A percentile compares a stretch with the other conserved stretches of the same genome.
Evolutionary conservation across 805 yeast genomes (phyloP).

Genomic region (Kurtzmaniella fragi): DNA sequence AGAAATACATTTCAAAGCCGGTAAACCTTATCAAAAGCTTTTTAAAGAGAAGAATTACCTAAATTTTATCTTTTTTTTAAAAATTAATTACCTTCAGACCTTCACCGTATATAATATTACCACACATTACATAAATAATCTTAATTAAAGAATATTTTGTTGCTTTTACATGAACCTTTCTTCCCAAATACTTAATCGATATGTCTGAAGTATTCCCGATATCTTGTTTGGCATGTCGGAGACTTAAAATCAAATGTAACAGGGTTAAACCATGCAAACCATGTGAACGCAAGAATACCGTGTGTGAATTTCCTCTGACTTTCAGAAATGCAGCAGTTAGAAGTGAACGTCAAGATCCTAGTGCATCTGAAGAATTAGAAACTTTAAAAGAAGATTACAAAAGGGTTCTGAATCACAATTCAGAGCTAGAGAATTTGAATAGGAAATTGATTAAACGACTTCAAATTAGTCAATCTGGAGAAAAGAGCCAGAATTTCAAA

Average conservation of each 20-base stretch:
- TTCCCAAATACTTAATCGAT: not conserved
- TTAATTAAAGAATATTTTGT: too few relatives aligned
- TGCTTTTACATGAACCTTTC: not conserved
- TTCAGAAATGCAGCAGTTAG: slow-evolving; percentile 38
- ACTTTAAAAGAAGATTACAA: not conserved
- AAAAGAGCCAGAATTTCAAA: too few relatives aligned
- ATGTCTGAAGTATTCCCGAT: slow-evolving; percentile 26
- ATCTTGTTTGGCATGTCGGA: slow-evolving; percentile 32
- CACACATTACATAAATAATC: too few relatives aligned
- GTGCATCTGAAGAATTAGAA: slow-evolving; percentile 7
- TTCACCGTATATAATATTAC: too few relatives aligned
- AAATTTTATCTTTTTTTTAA: too few relatives aligned
- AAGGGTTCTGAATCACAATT: not conserved
- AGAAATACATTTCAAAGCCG: too few relatives aligned
- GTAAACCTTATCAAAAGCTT: too few relatives aligned
- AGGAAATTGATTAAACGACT: not conserved
- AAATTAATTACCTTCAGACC: too few relatives aligned
- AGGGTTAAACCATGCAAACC: slow-evolving; percentile 37
- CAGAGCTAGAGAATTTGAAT: not conserved
- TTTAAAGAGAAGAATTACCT: too few relatives aligned
- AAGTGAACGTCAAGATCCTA: not conserved
- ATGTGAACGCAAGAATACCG: slow-evolving; percentile 31
- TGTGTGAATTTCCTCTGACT: slow-evolving; percentile 43
- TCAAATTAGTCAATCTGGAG: not conserved
- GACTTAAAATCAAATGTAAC: slow-evolving; percentile 32